Base-by-base conservation (phyloP, 2,329 filamentous ascomycete genomes). In the Fusarium haematococcum region DNA sequence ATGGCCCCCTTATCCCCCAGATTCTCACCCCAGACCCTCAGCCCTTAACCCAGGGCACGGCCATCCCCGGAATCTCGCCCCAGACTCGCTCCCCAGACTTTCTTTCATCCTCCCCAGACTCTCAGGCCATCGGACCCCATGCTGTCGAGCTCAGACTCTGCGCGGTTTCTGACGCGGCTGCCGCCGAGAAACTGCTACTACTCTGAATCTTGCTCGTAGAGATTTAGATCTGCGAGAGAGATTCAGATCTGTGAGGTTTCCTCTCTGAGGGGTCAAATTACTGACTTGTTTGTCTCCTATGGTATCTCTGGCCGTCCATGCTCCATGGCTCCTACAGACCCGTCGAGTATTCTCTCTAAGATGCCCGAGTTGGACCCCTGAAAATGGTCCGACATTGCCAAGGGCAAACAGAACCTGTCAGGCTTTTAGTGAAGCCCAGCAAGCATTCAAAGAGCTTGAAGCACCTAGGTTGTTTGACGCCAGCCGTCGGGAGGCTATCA, bases 1-100 rank as follows among this genome's bases (percentile, higher is more conserved):
- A 60, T 48, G 11, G 27, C 37, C 59, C 33, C 50, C 23, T 50
- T 39, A 52, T 43, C 73, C 67, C 64, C 73, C 67, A 48, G 68
- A 65, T 69, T 73, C 63, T 70, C 63, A 16, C 63, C 68, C 69
- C 70, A 65, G 63, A 63, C 58, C 23, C n/a, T 37, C 61, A 65
- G 14, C 39, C 37, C 41, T 60, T 56, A n/a, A 57, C 50, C 37
- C 30, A 39, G 33, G 45, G 25, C n/a, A 60, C 27, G 25, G 27
- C n/a, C 23, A 20, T 27, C 41, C 48, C 39, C 30, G 27, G 45
- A 52, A 39, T 23, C 33, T 25, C 25, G 35, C 20, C 30, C 61
- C 33, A 63, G n/a, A 54, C 4, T 39, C 27, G 8, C 23, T 14
- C 39, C 54, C 39, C 48, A 33, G 63, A 52, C n/a, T 48, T 60